A percentile compares a stretch with the other conserved stretches of the same genome.
phyloP scores from a whole-genome alignment of 331 rosid genomes.

The Acacia pycnantha region DNA sequence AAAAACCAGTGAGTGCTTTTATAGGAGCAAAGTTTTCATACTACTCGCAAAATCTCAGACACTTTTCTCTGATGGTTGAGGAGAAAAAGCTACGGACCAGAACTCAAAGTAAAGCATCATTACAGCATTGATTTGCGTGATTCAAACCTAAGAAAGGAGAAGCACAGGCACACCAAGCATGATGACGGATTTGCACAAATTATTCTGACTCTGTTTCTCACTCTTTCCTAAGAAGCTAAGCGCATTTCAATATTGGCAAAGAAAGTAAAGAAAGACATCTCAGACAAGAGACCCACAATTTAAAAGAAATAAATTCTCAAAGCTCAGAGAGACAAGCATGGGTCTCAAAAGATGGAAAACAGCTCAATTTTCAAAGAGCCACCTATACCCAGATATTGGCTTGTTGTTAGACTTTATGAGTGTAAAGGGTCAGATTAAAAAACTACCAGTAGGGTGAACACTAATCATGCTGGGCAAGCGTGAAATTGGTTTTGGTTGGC shows the following conservation, averaged over 20 bases:
- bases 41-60: slow-evolving; percentile 39
- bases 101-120: slow-evolving; percentile 49
- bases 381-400: slow-evolving; percentile 41
- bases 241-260: slow-evolving; percentile 30
- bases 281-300: slow-evolving; percentile 42
- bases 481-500: slow-evolving; percentile 50
- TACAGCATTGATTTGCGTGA: slow-evolving; percentile 64
- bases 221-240: slow-evolving; percentile 25
- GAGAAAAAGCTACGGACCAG: slow-evolving; percentile 36
- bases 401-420: slow-evolving; percentile 32
- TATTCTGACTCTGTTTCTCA: slow-evolving; percentile 6
- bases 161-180: slow-evolving; percentile 38
- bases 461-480: slow-evolving; percentile 59
- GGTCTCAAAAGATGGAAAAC: slow-evolving; percentile 82
- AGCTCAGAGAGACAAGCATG: slow-evolving; percentile 63
- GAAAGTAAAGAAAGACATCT: slow-evolving; percentile 27
- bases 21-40: slow-evolving; percentile 37
- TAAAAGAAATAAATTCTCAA: slow-evolving; percentile 38
- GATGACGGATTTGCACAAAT: slow-evolving; percentile 32
- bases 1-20: slow-evolving; percentile 29
- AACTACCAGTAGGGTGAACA: slow-evolving; percentile 32
- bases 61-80: slow-evolving; percentile 34
- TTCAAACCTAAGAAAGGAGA: slow-evolving; percentile 46
- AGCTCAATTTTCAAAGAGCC: slow-evolving; percentile 72
- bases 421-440: slow-evolving; percentile 34